Base-by-base conservation (phyloP, 2,329 filamentous ascomycete genomes). In the Ceratocystis diversiconidia region DNA sequence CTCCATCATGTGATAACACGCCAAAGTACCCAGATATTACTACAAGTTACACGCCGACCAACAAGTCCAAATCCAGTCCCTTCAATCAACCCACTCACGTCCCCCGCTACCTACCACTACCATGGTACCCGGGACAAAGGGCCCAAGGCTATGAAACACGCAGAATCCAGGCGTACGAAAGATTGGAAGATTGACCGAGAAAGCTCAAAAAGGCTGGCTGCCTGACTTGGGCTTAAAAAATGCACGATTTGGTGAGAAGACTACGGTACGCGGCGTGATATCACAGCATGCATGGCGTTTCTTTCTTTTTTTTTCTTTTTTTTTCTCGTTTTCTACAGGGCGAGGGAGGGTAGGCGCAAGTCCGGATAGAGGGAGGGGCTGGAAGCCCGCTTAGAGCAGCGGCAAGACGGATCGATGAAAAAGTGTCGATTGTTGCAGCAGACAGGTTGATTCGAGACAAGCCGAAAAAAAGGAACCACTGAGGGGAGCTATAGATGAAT, bases 81-180 rank as follows among this genome's bases (percentile, higher is more conserved):
- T 36, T 36, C 32, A 36, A 36, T 36, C 32, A 36, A 36, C 32
- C 32, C 32, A 36, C 32, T 36, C 32, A 36, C 32, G 10, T 36
- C 32, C 0, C 32, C 32, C 32, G 32, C 32, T 36, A 12, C 32
- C 8, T 36, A 36, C 32, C 32, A 36, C 32, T 36, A 60, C 57
- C 30, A 60, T 60, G 57, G 32, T 60, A 60, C 57, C 28, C 17
- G 57, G 28, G 7, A 60, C 57, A 22, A 55, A 55, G 50, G 50
- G 50, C 19, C 50, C 10, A 55, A 36, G 19, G 25, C 19, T 28
- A 55, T 55, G 50, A 55, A 55, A 55, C 50, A 55, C 22, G 50
- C 50, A 25, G 50, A 28, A 55, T 55, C n/a, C 19, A 55, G 50
- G 50, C 50, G 50, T 28, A 48, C 44, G 44, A 48, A 36, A 36